Evolutionary conservation across 306 rosid genomes (phyloP).

Genomic region (Citrullus colocynthis): DNA sequence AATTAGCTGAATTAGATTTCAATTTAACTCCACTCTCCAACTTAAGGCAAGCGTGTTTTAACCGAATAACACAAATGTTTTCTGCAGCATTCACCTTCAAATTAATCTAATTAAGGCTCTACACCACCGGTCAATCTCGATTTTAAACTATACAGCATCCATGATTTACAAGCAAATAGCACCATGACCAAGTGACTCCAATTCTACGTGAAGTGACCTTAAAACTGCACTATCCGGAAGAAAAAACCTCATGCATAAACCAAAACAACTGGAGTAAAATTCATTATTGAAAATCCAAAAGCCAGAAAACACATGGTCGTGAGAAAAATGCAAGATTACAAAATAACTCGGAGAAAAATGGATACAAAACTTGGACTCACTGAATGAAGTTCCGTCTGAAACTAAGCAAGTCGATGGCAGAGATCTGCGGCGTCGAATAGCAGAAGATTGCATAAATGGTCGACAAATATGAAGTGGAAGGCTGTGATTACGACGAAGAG

Average conservation of each 20-base stretch:
- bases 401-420: not conserved
- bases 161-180: not conserved
- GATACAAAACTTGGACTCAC: not conserved
- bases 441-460: not conserved
- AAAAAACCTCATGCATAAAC: not conserved
- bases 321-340: not conserved
- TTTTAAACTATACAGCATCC: not conserved
- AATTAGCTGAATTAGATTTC: not conserved
- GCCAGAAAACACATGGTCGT: not conserved
- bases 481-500: not conserved
- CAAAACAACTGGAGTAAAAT: not conserved
- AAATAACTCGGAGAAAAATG: not conserved
- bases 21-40: not conserved
- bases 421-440: not conserved
- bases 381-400: not conserved
- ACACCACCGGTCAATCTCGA: not conserved
- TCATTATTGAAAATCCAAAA: not conserved
- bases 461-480: not conserved
- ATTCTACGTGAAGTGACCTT: not conserved
- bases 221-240: not conserved
- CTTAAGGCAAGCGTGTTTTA: not conserved
- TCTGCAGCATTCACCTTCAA: not conserved
- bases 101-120: not conserved
- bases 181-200: not conserved
- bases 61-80: not conserved